These are phyloP conservation scores for Phytophthora pinifolia DNA, from an alignment of 352 stramenopile species.

Conservation along the genomic window DNA sequence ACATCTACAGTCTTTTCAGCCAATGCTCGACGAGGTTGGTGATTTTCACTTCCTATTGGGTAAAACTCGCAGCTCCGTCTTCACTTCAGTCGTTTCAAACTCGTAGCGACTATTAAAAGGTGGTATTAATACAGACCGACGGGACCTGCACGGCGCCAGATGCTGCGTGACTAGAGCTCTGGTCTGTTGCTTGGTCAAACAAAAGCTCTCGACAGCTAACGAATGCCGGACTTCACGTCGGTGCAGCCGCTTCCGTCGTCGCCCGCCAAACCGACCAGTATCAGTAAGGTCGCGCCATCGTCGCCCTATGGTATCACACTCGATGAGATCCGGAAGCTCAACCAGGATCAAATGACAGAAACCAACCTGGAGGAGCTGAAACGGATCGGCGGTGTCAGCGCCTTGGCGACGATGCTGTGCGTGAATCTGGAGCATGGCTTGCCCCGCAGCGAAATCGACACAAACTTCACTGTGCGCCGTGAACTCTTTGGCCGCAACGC, in stretches of 20 bases:
- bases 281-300: constrained; percentile 68
- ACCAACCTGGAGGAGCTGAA: constrained; percentile 59
- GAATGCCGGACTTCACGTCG: constrained; percentile 54
- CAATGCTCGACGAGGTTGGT: no score
- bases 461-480: constrained; percentile 47
- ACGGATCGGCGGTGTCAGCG: constrained; percentile 56
- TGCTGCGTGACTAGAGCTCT: constrained; percentile 16
- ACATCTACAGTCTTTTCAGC: no score
- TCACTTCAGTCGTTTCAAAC: no score
- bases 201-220: no score
- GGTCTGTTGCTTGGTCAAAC: no score
- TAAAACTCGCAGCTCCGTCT: no score
- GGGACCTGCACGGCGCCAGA: constrained; percentile 16
- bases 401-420: constrained; percentile 61
- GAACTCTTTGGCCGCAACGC: constrained; percentile 64
- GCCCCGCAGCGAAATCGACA: constrained; percentile 59
- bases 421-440: constrained; percentile 71
- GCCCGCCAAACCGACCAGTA: constrained; percentile 26
- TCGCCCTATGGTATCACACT: constrained; percentile 73
- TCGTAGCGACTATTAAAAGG: no score
- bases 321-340: constrained; percentile 66
- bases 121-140: no score
- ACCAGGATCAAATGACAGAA: constrained; percentile 85
- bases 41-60: no score
- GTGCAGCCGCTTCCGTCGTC: constrained; percentile 34